Evolutionary conservation across 495 filamentous ascomycete species (phyloP).

Genomic region (Lasiosphaeria hispida): DNA sequence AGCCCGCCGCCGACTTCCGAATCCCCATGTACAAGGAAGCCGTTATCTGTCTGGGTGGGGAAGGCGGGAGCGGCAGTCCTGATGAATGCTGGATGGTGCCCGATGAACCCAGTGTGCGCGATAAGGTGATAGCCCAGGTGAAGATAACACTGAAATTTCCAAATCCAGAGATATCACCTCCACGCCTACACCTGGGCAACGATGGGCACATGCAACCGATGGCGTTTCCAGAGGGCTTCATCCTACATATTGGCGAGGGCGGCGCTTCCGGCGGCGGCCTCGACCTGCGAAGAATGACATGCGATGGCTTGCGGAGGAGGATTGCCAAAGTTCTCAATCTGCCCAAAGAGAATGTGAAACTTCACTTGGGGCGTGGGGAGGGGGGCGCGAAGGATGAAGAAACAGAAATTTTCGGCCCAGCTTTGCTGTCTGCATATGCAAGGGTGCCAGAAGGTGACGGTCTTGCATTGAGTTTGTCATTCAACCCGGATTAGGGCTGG

Average conservation of each 20-base stretch:
- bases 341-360: slow-evolving; percentile 16
- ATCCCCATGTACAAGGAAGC: slow-evolving; percentile 9
- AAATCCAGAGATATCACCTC: slow-evolving; percentile 9
- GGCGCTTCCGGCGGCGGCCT: neutral
- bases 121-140: slow-evolving; percentile 10
- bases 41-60: neutral
- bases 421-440: slow-evolving; percentile 22
- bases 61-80: neutral
- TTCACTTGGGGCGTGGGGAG: neutral
- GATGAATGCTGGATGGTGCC: slow-evolving; percentile 9
- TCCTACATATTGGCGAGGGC: neutral
- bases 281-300: slow-evolving; percentile 11
- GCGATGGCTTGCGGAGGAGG: slow-evolving; percentile 1
- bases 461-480: slow-evolving; percentile 17
- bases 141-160: slow-evolving; percentile 16
- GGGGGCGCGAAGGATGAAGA: neutral
- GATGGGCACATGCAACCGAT: neutral
- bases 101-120: slow-evolving; percentile 8
- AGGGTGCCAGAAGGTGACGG: slow-evolving; percentile 9
- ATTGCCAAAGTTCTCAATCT: slow-evolving; percentile 8
- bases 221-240: neutral
- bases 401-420: slow-evolving; percentile 6
- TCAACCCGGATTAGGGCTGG: slow-evolving; percentile 5
- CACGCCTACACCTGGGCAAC: neutral
- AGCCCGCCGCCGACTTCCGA: slow-evolving; percentile 15